phyloP scores from a whole-genome alignment of 345 rosid genomes.

The Mercurialis annua region DNA sequence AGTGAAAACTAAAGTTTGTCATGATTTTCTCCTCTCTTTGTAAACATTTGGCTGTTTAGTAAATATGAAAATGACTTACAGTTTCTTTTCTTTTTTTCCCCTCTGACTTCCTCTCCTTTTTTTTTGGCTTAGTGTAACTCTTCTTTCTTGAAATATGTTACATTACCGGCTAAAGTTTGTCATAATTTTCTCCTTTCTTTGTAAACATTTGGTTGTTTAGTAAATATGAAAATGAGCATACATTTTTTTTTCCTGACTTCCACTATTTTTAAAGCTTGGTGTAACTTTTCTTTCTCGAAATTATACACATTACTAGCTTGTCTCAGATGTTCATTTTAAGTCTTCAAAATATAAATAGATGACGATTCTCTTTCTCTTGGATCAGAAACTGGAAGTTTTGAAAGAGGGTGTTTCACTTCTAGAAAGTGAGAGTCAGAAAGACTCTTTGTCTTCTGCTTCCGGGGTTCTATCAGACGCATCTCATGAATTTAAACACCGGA shows the following conservation, averaged over 20 bases:
- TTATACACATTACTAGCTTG: neutral
- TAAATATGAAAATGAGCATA: neutral
- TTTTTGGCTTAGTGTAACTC: neutral
- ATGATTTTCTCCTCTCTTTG: neutral
- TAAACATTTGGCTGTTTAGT: neutral
- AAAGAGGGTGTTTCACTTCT: slow-evolving; percentile 51
- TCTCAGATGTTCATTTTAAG: neutral
- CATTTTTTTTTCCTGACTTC: neutral
- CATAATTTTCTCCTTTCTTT: neutral
- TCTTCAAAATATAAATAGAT: neutral
- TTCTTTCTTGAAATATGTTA: neutral
- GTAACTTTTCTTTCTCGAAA: neutral
- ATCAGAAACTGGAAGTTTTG: slow-evolving; percentile 52
- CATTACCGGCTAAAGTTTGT: neutral
- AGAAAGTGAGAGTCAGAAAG: slow-evolving; percentile 57
- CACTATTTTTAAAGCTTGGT: neutral
- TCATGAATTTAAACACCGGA: slow-evolving; percentile 52
- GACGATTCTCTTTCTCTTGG: slow-evolving; percentile 11
- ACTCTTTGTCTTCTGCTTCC: slow-evolving; percentile 46
- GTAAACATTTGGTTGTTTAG: neutral
- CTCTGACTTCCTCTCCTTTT: neutral
- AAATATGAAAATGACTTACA: neutral
- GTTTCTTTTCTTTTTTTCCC: neutral
- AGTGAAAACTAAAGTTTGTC: neutral
- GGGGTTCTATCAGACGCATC: slow-evolving; percentile 49